Base-by-base conservation (phyloP, 1,284 basidiomycete genomes). In the Fomes fomentarius region DNA sequence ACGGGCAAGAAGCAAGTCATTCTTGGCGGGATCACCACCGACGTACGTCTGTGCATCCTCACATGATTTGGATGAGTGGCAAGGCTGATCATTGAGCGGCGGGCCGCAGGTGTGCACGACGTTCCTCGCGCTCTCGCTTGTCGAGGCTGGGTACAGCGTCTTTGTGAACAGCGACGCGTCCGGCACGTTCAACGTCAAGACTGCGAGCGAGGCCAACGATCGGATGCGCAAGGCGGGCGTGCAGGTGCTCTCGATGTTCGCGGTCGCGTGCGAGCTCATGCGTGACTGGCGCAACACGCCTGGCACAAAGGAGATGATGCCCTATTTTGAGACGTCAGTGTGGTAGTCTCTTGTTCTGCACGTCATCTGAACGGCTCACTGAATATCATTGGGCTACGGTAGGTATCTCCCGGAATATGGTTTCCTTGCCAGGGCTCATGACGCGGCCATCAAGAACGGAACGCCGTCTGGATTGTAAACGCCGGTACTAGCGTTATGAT, bases 1-100 rank as follows among this genome's bases (percentile, higher is more conserved):
- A 78, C 76, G 5, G 76, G 76, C 4, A 78, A 76, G 63, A 77
- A 74, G 55, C 77, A 79, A 52, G 63, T 79, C 45, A 78, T 79
- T 60, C 62, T 79, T 15, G 77, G 69, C 22, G 77, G 77, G 2
- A 78, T 80, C 47, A 71, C 69, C 15, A 80, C 77, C 12, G 77
- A 80, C 45, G 78, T 78, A 61, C 47, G 75, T 66, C 24, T 17
- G 15, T 33, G 31, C 31, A 33, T 33, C n/a, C 28, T 30, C 28
- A 30, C 6, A 19, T 4, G 14, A 7, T 30, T 24, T n/a, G 15
- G 9, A n/a, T 30, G 14, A 21, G 34, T 21, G 39, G 42, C 34
- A 5, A 40, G 26, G n/a, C 40, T 30, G 34, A 10, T 17, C 21
- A 26, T 46, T 22, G 17, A 40, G 30, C 11, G 6, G 37, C 14